phyloP scores from a whole-genome alignment of 192 early-diverging fungal species.

The Paraglomus brasilianum region DNA sequence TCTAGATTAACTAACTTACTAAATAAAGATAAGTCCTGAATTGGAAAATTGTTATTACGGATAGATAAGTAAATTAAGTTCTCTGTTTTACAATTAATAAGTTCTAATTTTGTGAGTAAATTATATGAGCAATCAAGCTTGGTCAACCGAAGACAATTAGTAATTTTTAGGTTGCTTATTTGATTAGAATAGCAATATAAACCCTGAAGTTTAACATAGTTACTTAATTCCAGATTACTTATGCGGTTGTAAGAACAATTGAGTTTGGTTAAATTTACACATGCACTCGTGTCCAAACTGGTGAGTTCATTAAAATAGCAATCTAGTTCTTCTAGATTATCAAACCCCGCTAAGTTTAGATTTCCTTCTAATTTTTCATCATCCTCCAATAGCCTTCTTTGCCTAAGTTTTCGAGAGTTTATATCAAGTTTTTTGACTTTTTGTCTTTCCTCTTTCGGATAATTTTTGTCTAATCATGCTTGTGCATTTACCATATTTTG shows the following conservation, averaged over 20 bases:
- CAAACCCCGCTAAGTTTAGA: too few relatives aligned
- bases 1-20: neutral
- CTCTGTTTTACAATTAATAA: neutral
- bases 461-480: constrained; percentile 5
- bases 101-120: neutral
- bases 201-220: constrained; percentile 12
- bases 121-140: neutral
- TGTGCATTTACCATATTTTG: constrained; percentile 19
- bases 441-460: neutral
- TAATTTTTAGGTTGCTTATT: neutral
- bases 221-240: neutral
- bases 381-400: too few relatives aligned
- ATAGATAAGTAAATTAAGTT: neutral
- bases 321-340: too few relatives aligned
- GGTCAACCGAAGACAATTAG: neutral
- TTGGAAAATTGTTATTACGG: constrained; percentile 2
- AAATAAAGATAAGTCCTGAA: neutral
- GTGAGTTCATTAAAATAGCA: too few relatives aligned
- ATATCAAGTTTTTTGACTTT: constrained; percentile 1
- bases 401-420: too few relatives aligned
- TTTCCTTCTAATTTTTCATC: constrained; percentile 7
- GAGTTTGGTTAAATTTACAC: too few relatives aligned
- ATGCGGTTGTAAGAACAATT: too few relatives aligned
- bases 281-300: too few relatives aligned
- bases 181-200: neutral